Percentiles rank a stretch among this genome's conserved stretches.
These are phyloP conservation scores for Vitis vinifera DNA, from an alignment of 164 flowering plant species.

Conservation along the genomic window ASM3070453v1 NC_081817.1:27362501-27363000, in stretches of 20 bases:
- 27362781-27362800: conserved; percentile 60
- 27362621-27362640: conserved; percentile 84
- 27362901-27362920: conserved; percentile 71
- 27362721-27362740: conserved; percentile 40
- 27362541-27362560: conserved; percentile 92
- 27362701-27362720: conserved; percentile 34
- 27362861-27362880: conserved; percentile 40
- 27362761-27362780: conserved; percentile 77
- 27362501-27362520: conserved; percentile 91
- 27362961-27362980: too few relatives aligned
- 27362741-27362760: conserved; percentile 68
- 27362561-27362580: conserved; percentile 59
- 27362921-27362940: conserved; percentile 35
- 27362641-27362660: conserved; percentile 41
- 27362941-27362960: too few relatives aligned
- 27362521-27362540: conserved; percentile 80
- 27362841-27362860: conserved; percentile 82
- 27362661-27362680: conserved; percentile 47
- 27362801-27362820: conserved; percentile 41
- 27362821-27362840: conserved; percentile 71
- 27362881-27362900: conserved; percentile 47
- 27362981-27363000: too few relatives aligned
- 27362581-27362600: conserved; percentile 65
- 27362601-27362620: conserved; percentile 73
- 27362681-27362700: conserved; percentile 57